Percentiles rank a stretch among this genome's conserved stretches.
Conservation (phyloP, 306 rosid genomes). For the Trichosanthes truncata region DNA sequence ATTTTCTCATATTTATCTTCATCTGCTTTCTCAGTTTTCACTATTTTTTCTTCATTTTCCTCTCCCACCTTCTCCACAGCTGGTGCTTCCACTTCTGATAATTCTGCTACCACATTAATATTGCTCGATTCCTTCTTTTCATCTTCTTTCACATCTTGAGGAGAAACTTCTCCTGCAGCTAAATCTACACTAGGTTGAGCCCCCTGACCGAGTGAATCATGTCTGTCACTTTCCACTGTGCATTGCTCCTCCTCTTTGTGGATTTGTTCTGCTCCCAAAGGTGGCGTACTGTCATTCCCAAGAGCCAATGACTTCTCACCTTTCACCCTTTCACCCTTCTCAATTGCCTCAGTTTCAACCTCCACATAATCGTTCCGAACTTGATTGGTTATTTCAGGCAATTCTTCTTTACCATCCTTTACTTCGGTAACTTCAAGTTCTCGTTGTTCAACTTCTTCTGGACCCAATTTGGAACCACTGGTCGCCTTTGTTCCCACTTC, state of each 20-base stretch:
- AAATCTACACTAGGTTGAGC: not conserved
- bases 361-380: not conserved
- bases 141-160: not conserved
- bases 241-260: not conserved
- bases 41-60: not conserved
- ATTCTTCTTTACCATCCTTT: not conserved
- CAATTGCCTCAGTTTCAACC: not conserved
- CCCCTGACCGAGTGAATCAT: not conserved
- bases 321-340: not conserved
- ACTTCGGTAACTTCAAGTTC: constrained; percentile 2
- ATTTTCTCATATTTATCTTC: not conserved
- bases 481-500: not conserved
- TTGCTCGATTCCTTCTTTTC: constrained; percentile 1
- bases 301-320: not conserved
- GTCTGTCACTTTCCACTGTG: not conserved
- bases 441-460: not conserved
- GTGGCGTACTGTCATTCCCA: not conserved
- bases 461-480: not conserved
- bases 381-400: not conserved
- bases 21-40: not conserved
- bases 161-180: not conserved
- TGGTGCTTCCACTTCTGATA: not conserved
- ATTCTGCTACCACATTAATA: not conserved
- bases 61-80: not conserved
- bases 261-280: constrained; percentile 1